These are phyloP conservation scores for Jackrogersella minutella DNA, from an alignment of 495 filamentous ascomycete genomes.

Conservation along the genomic window DNA sequence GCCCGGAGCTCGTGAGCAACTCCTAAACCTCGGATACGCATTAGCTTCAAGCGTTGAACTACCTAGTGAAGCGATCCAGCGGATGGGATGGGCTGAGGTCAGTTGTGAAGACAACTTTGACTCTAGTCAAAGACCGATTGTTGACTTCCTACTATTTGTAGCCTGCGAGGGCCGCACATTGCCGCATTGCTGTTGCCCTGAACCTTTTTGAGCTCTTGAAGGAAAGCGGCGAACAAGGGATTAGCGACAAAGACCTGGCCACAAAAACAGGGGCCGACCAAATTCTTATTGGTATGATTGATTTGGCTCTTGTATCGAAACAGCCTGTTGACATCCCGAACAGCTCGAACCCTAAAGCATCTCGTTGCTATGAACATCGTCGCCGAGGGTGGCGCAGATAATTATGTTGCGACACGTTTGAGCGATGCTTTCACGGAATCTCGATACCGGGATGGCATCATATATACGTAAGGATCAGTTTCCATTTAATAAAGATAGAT, in stretches of 20 bases:
- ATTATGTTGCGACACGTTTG: conserved; percentile 56
- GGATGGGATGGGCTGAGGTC: conserved; percentile 55
- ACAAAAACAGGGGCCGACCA: conserved; percentile 43
- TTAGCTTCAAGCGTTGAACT: conserved; percentile 46
- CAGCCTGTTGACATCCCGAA: background rate
- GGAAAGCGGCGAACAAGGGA: conserved; percentile 39
- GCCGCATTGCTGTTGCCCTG: conserved; percentile 48
- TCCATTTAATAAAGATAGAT: background rate
- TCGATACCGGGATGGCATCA: conserved; percentile 40
- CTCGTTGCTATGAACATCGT: conserved; percentile 60
- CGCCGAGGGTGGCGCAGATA: conserved; percentile 51
- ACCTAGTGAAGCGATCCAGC: conserved; percentile 50
- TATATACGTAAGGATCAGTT: conserved; percentile 40
- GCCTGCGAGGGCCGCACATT: conserved; percentile 51
- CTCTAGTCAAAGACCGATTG: background rate
- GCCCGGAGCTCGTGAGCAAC: conserved; percentile 46
- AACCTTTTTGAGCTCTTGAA: conserved; percentile 49
- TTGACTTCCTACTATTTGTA: background rate
- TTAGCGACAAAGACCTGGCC: conserved; percentile 38
- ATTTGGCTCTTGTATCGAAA: background rate
- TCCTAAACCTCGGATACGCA: conserved; percentile 48
- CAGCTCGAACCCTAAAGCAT: conserved; percentile 51
- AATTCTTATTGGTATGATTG: conserved; percentile 33
- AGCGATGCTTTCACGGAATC: conserved; percentile 50
- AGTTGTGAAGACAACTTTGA: background rate